Evolutionary conservation across 768 basidiomycete genomes (phyloP).

Genomic region (Calvatia gigantea): DNA sequence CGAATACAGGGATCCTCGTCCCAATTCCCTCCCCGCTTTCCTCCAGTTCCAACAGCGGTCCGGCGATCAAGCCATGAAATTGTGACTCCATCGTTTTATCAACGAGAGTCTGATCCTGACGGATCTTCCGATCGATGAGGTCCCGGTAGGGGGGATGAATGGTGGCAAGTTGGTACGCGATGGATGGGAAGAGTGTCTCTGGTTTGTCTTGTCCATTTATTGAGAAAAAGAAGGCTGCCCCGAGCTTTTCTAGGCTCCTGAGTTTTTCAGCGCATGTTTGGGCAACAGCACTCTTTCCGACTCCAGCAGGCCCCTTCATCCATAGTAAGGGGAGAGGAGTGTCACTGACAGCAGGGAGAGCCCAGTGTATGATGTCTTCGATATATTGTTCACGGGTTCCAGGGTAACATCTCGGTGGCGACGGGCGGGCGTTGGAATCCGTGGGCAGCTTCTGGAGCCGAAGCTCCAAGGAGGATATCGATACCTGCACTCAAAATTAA

Average conservation of each 20-base stretch:
- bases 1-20: background rate
- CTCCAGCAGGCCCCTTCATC: background rate
- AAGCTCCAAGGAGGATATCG: background rate
- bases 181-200: background rate
- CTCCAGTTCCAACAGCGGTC: background rate
- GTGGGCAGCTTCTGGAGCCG: background rate
- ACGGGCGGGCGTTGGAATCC: background rate
- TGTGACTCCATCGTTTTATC: background rate
- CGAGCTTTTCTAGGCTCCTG: background rate
- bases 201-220: background rate
- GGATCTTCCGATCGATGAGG: background rate
- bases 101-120: background rate
- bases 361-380: conserved; percentile 3
- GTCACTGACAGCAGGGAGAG: background rate
- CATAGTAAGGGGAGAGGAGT: background rate
- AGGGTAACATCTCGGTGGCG: background rate
- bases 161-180: conserved; percentile 11
- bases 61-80: background rate
- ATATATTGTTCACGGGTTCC: conserved; percentile 3
- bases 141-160: background rate
- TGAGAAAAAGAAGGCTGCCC: conserved; percentile 11
- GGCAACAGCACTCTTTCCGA: background rate
- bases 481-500: background rate
- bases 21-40: background rate
- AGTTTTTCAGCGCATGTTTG: background rate